phyloP scores from a whole-genome alignment of 768 basidiomycete genomes.

The Leucosporidium creatinivorum region DNA sequence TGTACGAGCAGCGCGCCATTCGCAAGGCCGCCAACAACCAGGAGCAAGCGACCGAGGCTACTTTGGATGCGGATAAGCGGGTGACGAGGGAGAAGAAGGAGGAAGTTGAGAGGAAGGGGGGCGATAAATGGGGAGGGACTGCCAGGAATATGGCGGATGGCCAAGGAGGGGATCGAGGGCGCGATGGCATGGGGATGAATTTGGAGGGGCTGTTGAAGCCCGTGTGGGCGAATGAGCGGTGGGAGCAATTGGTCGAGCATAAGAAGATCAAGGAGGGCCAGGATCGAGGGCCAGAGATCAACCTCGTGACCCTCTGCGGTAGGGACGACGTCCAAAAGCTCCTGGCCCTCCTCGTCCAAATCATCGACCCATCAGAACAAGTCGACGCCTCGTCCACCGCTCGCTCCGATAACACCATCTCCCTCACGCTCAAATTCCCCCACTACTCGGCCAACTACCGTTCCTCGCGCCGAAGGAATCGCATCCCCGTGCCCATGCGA shows the following conservation, averaged over 20 bases:
- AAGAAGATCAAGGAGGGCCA: not conserved
- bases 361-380: not conserved
- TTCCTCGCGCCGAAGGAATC: too few species aligned
- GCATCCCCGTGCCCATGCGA: too few species aligned
- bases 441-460: too few species aligned
- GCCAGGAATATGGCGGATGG: not conserved
- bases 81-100: not conserved
- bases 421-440: too few species aligned
- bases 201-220: not conserved
- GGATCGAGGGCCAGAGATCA: not conserved
- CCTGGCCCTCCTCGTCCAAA: slow-evolving; percentile 8
- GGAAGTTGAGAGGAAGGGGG: not conserved
- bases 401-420: not conserved
- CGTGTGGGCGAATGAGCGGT: not conserved
- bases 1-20: slow-evolving; percentile 10
- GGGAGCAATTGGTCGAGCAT: not conserved
- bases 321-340: slow-evolving; percentile 6
- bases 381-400: too few species aligned
- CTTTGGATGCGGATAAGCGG: too few species aligned
- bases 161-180: not conserved
- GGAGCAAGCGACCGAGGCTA: too few species aligned
- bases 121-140: not conserved
- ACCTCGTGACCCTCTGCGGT: not conserved
- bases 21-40: not conserved
- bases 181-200: not conserved